Percentiles rank a stretch among this genome's conserved stretches.
Evolutionary conservation across 164 flowering plant genomes (phyloP).

Genomic region (Magnolia kwangsiensis): DNA sequence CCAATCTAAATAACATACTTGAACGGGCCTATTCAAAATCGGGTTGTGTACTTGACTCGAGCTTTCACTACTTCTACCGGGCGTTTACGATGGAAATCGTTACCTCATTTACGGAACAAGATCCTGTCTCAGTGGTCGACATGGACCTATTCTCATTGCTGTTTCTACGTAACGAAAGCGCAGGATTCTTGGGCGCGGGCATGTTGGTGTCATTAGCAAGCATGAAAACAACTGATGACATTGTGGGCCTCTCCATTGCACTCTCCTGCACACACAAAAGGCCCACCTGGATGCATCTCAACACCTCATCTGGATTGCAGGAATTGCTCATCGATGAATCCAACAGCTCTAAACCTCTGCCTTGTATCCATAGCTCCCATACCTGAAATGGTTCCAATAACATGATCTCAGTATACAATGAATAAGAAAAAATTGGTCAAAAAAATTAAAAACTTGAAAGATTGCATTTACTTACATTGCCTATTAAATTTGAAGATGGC

Average conservation of each 20-base stretch:
- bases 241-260: conserved; percentile 8
- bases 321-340: conserved; percentile 3
- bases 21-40: no score
- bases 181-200: conserved; percentile 29
- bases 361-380: conserved; percentile 18
- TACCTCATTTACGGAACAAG: no score
- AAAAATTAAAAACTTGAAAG: not conserved
- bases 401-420: no score
- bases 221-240: conserved; percentile 8
- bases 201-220: conserved; percentile 3
- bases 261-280: conserved; percentile 17
- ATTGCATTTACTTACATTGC: not conserved
- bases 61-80: no score
- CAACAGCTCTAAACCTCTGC: conserved; percentile 5
- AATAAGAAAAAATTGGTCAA: no score
- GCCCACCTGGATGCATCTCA: conserved; percentile 16
- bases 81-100: no score
- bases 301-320: not conserved
- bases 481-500: not conserved
- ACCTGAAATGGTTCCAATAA: conserved; percentile 1
- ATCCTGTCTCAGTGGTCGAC: no score
- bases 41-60: no score
- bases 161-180: not conserved
- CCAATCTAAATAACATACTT: no score
- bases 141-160: not conserved